These are phyloP conservation scores for Wickerhamomyces alni DNA, from an alignment of 805 yeast species.

Conservation along the genomic window DNA sequence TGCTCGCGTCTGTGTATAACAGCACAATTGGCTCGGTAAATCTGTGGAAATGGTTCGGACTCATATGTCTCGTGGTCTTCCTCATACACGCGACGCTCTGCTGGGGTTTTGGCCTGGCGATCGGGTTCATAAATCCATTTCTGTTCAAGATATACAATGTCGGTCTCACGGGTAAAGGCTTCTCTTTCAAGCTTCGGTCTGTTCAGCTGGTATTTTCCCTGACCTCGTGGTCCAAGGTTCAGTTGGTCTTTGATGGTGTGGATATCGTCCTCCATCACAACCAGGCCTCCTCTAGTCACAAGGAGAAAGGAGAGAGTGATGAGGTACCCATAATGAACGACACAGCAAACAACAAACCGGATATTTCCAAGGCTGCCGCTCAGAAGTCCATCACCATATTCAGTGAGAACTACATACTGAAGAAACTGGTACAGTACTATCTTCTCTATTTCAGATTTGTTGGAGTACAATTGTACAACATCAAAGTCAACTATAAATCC, in stretches of 20 bases:
- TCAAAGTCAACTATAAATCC: slow-evolving; percentile 10
- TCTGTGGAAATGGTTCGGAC: slow-evolving; percentile 1
- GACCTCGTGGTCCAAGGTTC: slow-evolving; percentile 11
- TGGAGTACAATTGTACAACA: slow-evolving; percentile 14
- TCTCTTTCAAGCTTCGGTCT: slow-evolving; percentile 9
- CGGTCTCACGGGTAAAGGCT: slow-evolving; percentile 5
- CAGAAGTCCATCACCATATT: slow-evolving; percentile 13
- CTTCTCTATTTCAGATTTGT: slow-evolving; percentile 20
- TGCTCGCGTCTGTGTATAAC: not conserved
- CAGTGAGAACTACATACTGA: slow-evolving; percentile 4
- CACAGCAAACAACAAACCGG: no score
- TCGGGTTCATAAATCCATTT: slow-evolving; percentile 25
- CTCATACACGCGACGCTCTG: slow-evolving; percentile 7
- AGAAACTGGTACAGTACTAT: slow-evolving; percentile 9
- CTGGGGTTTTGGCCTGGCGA: slow-evolving; percentile 19
- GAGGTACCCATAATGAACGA: no score
- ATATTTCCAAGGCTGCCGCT: slow-evolving; percentile 3
- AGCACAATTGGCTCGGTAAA: not conserved
- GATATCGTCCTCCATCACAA: slow-evolving; percentile 6
- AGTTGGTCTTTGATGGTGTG: slow-evolving; percentile 16
- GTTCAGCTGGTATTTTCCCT: slow-evolving; percentile 12
- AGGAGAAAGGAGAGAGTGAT: no score
- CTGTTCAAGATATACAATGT: slow-evolving; percentile 16
- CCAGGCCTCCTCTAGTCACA: not conserved
- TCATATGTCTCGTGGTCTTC: not conserved